Percentiles rank a stretch among this genome's conserved stretches.
phyloP scores from a whole-genome alignment of 2,329 filamentous ascomycete genomes.

The Fusarium sublunatum region DNA sequence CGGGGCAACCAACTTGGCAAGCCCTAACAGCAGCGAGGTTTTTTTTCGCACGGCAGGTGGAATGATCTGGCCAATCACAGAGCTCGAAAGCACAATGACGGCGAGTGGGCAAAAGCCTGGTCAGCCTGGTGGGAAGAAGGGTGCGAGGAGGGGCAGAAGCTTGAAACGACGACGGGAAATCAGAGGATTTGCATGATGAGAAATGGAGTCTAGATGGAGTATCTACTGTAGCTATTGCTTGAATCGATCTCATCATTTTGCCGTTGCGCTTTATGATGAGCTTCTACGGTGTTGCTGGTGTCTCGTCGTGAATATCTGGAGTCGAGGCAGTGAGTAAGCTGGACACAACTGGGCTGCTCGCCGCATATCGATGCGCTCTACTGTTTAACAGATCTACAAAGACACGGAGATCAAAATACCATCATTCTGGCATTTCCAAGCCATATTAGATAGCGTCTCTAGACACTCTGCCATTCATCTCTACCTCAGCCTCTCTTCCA shows the following conservation, averaged over 20 bases:
- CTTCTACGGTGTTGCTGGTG: not conserved
- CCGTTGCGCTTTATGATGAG: not conserved
- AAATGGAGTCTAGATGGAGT: not conserved
- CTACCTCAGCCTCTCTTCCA: slow-evolving; percentile 8
- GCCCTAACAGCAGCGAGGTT: slow-evolving; percentile 52
- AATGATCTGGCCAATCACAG: slow-evolving; percentile 41
- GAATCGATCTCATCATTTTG: not conserved
- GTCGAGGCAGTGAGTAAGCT: not conserved
- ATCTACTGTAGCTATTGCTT: not conserved
- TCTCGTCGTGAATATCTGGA: not conserved
- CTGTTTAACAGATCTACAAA: not conserved
- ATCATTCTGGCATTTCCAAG: not conserved
- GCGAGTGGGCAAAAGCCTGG: slow-evolving; percentile 25
- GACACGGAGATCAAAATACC: not conserved
- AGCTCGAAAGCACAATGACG: slow-evolving; percentile 17
- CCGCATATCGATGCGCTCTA: not conserved
- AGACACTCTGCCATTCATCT: slow-evolving; percentile 1
- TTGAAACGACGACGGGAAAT: slow-evolving; percentile 17
- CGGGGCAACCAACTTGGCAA: slow-evolving; percentile 52
- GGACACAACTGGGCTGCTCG: not conserved
- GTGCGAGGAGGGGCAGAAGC: slow-evolving; percentile 35
- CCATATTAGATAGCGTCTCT: slow-evolving; percentile 1
- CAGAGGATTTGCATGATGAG: slow-evolving; percentile 4
- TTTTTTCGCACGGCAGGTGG: slow-evolving; percentile 37
- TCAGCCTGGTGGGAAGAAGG: slow-evolving; percentile 28